These are phyloP conservation scores for Pythium brachiatum DNA, from an alignment of 352 stramenopile genomes.

Conservation along the genomic window DNA sequence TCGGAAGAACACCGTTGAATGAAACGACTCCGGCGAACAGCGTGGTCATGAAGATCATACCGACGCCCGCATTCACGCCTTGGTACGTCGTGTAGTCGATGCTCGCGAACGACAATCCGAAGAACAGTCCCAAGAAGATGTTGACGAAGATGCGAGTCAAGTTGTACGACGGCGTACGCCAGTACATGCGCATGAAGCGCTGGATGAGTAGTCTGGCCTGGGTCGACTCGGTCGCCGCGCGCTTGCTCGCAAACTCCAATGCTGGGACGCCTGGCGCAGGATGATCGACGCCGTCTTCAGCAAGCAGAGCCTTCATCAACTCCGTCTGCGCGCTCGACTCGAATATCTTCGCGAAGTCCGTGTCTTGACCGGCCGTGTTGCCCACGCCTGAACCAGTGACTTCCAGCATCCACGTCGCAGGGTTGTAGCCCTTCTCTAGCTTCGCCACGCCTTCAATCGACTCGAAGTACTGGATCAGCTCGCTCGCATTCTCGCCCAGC, in stretches of 20 bases:
- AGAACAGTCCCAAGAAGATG: slow-evolving; percentile 56
- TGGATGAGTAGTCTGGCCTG: slow-evolving; percentile 22
- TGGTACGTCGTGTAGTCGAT: slow-evolving; percentile 44
- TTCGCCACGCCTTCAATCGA: slow-evolving; percentile 32
- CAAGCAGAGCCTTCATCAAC: slow-evolving; percentile 5
- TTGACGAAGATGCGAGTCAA: slow-evolving; percentile 57
- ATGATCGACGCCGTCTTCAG: slow-evolving; percentile 1
- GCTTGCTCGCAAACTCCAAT: slow-evolving; percentile 20
- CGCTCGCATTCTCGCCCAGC: slow-evolving; percentile 18
- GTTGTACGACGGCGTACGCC: slow-evolving; percentile 58
- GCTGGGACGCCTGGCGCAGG: not conserved
- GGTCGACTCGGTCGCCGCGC: too few relatives aligned
- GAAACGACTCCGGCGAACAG: slow-evolving; percentile 78
- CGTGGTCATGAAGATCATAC: slow-evolving; percentile 81
- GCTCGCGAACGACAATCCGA: slow-evolving; percentile 45
- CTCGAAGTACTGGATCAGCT: slow-evolving; percentile 48
- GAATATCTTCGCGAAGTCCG: slow-evolving; percentile 13
- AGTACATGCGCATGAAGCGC: slow-evolving; percentile 21
- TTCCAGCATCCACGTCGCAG: slow-evolving; percentile 53
- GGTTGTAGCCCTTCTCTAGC: slow-evolving; percentile 37
- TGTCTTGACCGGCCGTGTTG: not conserved
- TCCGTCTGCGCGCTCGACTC: not conserved
- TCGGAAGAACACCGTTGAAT: slow-evolving; percentile 61
- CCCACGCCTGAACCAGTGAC: slow-evolving; percentile 47
- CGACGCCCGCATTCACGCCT: slow-evolving; percentile 50